Percentiles rank a stretch among this genome's conserved stretches.
Conservation (phyloP, 768 basidiomycete genomes). For the Mycena venus region DNA sequence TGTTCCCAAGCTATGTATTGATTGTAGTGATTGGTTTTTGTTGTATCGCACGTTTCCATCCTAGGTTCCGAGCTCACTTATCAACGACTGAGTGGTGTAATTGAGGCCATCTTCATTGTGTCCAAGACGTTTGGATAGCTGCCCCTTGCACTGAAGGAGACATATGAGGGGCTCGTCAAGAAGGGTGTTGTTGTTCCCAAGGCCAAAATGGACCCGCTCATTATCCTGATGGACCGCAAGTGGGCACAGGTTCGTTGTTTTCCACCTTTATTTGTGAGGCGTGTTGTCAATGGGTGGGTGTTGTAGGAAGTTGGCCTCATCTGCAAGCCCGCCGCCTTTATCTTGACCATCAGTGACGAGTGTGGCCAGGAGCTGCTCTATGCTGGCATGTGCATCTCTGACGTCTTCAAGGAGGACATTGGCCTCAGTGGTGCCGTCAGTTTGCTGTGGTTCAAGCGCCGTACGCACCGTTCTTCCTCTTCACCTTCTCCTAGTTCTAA, state of each 20-base stretch:
- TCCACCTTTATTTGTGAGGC: too few species aligned
- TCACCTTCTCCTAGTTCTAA: not conserved
- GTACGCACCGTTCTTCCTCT: slow-evolving; percentile 46
- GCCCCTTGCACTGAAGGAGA: slow-evolving; percentile 84
- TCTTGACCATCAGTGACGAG: too few species aligned
- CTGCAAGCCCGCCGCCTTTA: slow-evolving; percentile 98
- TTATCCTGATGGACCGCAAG: slow-evolving; percentile 99
- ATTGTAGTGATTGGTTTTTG: too few species aligned
- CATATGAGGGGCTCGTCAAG: slow-evolving; percentile 86
- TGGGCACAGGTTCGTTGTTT: slow-evolving; percentile 80
- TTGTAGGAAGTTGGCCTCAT: slow-evolving; percentile 89
- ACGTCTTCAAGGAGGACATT: too few species aligned
- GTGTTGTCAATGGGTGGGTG: not conserved
- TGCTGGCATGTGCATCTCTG: too few species aligned
- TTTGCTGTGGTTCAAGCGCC: too few species aligned
- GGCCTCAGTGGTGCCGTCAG: too few species aligned
- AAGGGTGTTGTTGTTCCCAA: slow-evolving; percentile 76
- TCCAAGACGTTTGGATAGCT: slow-evolving; percentile 98
- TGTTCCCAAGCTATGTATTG: too few species aligned
- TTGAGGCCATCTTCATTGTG: slow-evolving; percentile 95
- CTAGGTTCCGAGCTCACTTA: too few species aligned
- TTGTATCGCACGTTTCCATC: too few species aligned
- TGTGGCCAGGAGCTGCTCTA: too few species aligned
- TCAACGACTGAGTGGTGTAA: too few species aligned
- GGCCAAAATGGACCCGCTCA: slow-evolving; percentile 89